Evolutionary conservation across 2,329 filamentous ascomycete genomes (phyloP), one percentile per base, ranked within the genome.

Genomic region (Sarocladium brachiariae): DNA sequence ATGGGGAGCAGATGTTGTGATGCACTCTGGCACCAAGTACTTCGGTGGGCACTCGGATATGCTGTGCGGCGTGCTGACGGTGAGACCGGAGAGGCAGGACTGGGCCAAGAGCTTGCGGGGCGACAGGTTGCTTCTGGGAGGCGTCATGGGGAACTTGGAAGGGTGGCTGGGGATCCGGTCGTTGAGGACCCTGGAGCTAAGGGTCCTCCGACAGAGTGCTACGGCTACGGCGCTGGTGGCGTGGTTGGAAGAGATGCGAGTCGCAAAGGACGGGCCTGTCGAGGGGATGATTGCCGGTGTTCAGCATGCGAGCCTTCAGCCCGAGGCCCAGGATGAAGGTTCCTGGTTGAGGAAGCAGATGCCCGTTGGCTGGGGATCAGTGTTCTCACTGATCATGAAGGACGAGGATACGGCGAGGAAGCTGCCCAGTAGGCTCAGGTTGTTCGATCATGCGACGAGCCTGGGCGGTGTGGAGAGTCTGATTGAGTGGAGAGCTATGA

Each of bases 11-110:
- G 92, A 97, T 67, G 69, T 91, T 1, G 80, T 96, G 30, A 87
- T 97, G 88, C 93, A 99, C 69, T 86, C 80, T 49, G 93, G 90
- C 3, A 96, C 91, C 16, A 99, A 97, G 75, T 99, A 97, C 69
- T 81, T 99, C 57, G 93, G 93, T 18, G 93, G 93, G 0, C 93
- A 99, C 70, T 92, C 86, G 57, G 93, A 99, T 69, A 77, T 97
- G 77, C 80, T 97, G 5, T 95, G 88, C 63, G 93, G 93, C 19
- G 85, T 95, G 16, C 70, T 99, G 24, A 80, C 82, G 0, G 78
- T 90, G 5, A 72, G 77, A 48, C 77, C 78, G 14, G 66, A 66
- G 33, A 68, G 68, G 43, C 59, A 75, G 48, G 73, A 73, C 4
- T 87, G 85, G 85, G 65, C 81, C n/a, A 63, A 65, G 25, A 71